These are phyloP conservation scores for Penicillium thymicola DNA, from an alignment of 2,329 filamentous ascomycete species.

Conservation along the genomic window DNA sequence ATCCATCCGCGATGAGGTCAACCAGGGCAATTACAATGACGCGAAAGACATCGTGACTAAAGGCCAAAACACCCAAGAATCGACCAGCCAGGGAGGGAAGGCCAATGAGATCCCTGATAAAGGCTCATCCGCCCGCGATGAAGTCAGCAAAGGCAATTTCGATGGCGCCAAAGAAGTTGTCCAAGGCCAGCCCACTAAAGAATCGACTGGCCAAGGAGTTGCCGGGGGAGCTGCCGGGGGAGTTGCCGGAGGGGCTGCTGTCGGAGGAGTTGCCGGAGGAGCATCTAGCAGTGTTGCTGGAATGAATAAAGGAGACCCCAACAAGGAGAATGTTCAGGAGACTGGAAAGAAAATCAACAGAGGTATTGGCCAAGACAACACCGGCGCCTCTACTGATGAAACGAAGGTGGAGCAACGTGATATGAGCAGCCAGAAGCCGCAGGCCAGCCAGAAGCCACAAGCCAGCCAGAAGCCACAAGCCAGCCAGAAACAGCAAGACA, in stretches of 20 bases:
- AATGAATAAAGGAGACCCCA: slow-evolving; percentile 8
- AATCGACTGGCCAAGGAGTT: slow-evolving; percentile 3
- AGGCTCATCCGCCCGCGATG: background rate
- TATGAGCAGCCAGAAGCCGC: background rate
- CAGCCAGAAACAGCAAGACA: background rate
- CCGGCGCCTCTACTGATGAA: background rate
- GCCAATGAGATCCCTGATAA: slow-evolving; percentile 3
- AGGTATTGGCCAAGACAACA: background rate
- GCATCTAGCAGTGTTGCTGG: slow-evolving; percentile 5
- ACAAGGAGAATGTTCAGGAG: slow-evolving; percentile 7
- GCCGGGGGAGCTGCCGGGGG: background rate
- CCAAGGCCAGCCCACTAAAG: slow-evolving; percentile 10
- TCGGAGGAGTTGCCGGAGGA: background rate
- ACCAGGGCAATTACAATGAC: slow-evolving; percentile 9
- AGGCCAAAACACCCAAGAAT: slow-evolving; percentile 7
- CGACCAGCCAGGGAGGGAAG: slow-evolving; percentile 1
- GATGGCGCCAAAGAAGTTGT: slow-evolving; percentile 5
- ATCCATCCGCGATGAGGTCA: slow-evolving; percentile 11
- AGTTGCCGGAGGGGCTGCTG: background rate
- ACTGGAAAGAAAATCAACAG: slow-evolving; percentile 1
- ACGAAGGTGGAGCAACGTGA: background rate
- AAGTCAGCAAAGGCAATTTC: slow-evolving; percentile 8
- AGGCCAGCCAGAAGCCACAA: background rate
- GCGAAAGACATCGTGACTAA: slow-evolving; percentile 10
- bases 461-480: background rate